phyloP scores from a whole-genome alignment of 2,329 filamentous ascomycete genomes.

The Macroventuria anomochaeta region DNA sequence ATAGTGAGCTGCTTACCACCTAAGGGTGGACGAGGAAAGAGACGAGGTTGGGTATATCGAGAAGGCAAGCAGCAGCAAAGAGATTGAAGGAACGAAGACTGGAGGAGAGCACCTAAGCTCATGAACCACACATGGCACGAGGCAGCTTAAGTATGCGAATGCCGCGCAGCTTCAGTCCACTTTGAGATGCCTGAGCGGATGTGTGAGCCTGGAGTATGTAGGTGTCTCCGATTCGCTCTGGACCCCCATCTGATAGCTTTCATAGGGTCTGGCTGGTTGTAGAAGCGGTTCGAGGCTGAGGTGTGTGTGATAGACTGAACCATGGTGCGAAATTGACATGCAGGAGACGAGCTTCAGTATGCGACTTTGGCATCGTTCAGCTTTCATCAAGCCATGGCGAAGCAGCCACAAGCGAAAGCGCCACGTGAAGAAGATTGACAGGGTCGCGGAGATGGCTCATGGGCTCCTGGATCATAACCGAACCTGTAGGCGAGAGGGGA shows the following conservation, averaged over 20 bases:
- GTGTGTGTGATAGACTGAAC: conserved; percentile 1
- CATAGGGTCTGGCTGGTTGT: background rate
- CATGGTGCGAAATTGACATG: background rate
- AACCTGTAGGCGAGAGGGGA: background rate
- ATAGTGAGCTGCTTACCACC: conserved; percentile 3
- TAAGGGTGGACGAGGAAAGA: background rate
- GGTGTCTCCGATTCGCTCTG: conserved; percentile 7
- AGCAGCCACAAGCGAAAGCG: conserved; percentile 8
- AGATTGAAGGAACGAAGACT: conserved; percentile 11
- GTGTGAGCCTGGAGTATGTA: conserved; percentile 3
- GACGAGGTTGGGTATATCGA: conserved; percentile 9
- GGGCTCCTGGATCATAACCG: background rate
- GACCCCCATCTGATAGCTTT: background rate
- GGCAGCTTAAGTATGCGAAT: background rate
- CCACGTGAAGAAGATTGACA: background rate
- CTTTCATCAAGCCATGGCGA: background rate
- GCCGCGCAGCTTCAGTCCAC: background rate
- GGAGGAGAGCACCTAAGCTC: conserved; percentile 18
- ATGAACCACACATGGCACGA: conserved; percentile 13
- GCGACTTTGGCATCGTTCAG: conserved; percentile 1
- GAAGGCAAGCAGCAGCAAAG: conserved; percentile 21
- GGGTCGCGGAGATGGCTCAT: background rate
- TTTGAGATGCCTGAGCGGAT: background rate
- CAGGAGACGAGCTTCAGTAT: background rate
- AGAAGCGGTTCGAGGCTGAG: background rate